Conservation (phyloP, 1,139 yeast genomes). For the Taiozyma onychis region DNA sequence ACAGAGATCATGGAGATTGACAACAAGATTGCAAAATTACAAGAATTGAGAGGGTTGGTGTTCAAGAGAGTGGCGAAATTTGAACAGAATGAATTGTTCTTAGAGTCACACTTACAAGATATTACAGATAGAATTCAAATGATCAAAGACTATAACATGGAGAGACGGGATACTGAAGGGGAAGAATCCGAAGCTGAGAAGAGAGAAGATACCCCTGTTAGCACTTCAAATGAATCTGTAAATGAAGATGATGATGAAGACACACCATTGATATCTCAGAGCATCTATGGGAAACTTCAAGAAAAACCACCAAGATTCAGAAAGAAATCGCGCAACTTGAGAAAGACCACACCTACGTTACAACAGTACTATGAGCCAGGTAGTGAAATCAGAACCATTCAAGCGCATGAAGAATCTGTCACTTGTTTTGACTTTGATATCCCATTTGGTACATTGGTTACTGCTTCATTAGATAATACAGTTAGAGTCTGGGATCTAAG, state of each 20-base stretch:
- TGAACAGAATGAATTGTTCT: conserved; percentile 50
- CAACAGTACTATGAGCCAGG: conserved; percentile 61
- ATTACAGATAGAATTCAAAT: conserved; percentile 36
- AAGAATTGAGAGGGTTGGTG: conserved; percentile 42
- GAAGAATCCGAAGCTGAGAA: conserved; percentile 20
- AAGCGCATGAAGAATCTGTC: conserved; percentile 49
- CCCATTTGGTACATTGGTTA: conserved; percentile 68
- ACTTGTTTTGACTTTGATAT: conserved; percentile 58
- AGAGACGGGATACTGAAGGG: conserved; percentile 20
- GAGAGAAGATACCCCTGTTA: conserved; percentile 2
- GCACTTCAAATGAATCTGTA: neutral
- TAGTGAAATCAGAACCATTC: conserved; percentile 41
- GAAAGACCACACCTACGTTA: conserved; percentile 52
- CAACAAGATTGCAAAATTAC: conserved; percentile 44
- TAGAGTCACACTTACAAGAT: conserved; percentile 42
- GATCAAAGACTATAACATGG: conserved; percentile 28
- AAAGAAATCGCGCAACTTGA: conserved; percentile 25
- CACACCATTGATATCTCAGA: conserved; percentile 29
- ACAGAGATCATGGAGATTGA: conserved; percentile 61
- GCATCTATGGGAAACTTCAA: conserved; percentile 34
- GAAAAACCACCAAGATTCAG: conserved; percentile 26
- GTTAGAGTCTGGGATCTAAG: conserved; percentile 82
- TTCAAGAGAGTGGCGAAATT: conserved; percentile 52
- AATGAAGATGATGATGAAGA: conserved; percentile 6
- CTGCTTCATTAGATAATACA: conserved; percentile 76